Evolutionary conservation across 768 basidiomycete species (phyloP).

Genomic region (Botryobasidium botryosum): DNA sequence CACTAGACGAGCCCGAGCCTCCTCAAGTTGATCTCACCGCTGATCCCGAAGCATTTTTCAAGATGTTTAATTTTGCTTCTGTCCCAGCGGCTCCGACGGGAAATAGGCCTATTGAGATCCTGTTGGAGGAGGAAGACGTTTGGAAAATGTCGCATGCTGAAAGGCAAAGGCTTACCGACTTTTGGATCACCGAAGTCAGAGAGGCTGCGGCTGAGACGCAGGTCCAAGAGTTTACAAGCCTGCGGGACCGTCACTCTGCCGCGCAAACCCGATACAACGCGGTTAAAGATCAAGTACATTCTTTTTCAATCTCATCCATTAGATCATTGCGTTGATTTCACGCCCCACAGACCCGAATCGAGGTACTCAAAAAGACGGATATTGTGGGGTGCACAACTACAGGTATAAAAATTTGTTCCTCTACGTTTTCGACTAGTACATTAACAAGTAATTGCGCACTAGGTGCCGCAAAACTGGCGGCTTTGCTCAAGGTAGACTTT

Average conservation of each 20-base stretch:
- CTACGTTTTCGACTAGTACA: background rate
- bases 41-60: too few species aligned
- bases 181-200: constrained; percentile 33
- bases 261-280: constrained; percentile 24
- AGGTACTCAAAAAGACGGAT: constrained; percentile 35
- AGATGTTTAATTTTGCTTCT: too few species aligned
- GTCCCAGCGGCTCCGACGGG: constrained; percentile 21
- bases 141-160: constrained; percentile 41
- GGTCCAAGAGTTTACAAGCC: constrained; percentile 27
- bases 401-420: constrained; percentile 22
- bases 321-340: background rate
- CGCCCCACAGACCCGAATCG: constrained; percentile 32
- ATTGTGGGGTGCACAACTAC: constrained; percentile 67
- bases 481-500: constrained; percentile 35
- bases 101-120: constrained; percentile 22
- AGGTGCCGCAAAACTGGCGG: constrained; percentile 54
- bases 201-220: constrained; percentile 17
- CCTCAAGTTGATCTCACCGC: too few species aligned
- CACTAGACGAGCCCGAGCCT: too few species aligned
- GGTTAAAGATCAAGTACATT: constrained; percentile 36
- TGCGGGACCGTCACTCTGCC: constrained; percentile 27
- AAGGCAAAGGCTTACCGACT: constrained; percentile 26
- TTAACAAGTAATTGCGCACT: background rate
- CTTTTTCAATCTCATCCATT: background rate
- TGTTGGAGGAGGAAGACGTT: constrained; percentile 25